Evolutionary conservation across 371 early-diverging fungal genomes (phyloP), one percentile per base, ranked within the genome.

Genomic region (Blakeslea trispora): DNA sequence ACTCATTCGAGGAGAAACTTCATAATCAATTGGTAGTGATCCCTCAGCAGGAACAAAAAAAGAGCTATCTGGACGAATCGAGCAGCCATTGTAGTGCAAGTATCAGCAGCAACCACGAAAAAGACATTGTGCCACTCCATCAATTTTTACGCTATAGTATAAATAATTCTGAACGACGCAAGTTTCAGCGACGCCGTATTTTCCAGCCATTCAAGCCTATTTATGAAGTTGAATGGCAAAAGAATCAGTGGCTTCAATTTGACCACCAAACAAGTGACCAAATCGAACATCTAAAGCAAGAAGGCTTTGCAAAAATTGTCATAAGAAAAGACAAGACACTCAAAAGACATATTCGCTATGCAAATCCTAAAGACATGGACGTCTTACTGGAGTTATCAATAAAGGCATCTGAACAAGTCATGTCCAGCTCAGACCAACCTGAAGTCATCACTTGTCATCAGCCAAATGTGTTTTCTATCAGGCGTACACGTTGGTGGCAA

Each of bases 221-320:
- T 5, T 65, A 65, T 41, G 65, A 65, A 44, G 50, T 65, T 15
- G 57, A 65, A 45, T 56, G 60, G 60, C 53, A 65, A 53, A 49
- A 60, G 19, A 55, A 59, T 15, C 56, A 65, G 48, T 65, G 65
- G 65, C 19, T 65, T 10, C 61, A 47, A 14, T n/a, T 65, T 2
- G 57, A 65, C 13, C 1, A 28, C 0, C 13, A 44, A 4, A 60
- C 65, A 15, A 60, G 24, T 28, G 43, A 24, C 18, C 44, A 65
- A 17, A 65, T 65, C 44, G 65, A 65, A 41, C 22, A 19, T 1
- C 17, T 65, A 11, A 32, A 53, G 11, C 18, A 15, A 10, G 35
- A 32, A 9, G 65, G 65, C 15, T 65, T 65, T 13, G 24, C 60
- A 10, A 59, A 53, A 15, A 46, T 60, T 1, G 45, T 45, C 13